Evolutionary conservation across 768 basidiomycete species (phyloP).

Genomic region (Podaxis carcinomalis): DNA sequence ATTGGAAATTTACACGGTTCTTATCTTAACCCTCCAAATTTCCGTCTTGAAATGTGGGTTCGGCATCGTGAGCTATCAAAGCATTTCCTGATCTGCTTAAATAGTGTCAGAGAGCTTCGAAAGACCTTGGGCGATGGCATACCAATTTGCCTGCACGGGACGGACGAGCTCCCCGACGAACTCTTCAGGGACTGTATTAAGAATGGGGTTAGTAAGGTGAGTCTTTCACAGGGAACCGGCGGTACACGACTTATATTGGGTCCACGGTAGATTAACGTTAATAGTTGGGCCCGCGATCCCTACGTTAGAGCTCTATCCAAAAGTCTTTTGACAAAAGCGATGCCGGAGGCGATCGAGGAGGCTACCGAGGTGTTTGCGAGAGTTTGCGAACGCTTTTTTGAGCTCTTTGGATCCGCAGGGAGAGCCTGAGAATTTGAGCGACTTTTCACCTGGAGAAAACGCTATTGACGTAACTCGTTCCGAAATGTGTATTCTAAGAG

Average conservation of each 20-base stretch:
- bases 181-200: conserved; percentile 42
- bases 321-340: conserved; percentile 28
- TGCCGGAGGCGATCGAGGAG: conserved; percentile 42
- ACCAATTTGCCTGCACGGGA: conserved; percentile 41
- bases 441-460: not conserved
- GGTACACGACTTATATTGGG: not conserved
- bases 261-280: conserved; percentile 35
- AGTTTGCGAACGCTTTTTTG: conserved; percentile 38
- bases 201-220: conserved; percentile 41
- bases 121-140: conserved; percentile 29
- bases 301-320: conserved; percentile 33
- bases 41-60: conserved; percentile 38
- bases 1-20: conserved; percentile 45
- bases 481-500: not conserved
- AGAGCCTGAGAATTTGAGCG: conserved; percentile 24
- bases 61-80: not conserved
- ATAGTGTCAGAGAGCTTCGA: conserved; percentile 33
- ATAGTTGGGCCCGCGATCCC: conserved; percentile 42
- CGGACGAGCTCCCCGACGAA: conserved; percentile 38
- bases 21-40: conserved; percentile 41
- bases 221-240: not conserved
- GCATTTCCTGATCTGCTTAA: not conserved
- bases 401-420: conserved; percentile 36
- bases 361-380: conserved; percentile 38
- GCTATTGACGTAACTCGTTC: no score